These are phyloP conservation scores for Dendrobium chrysotoxum DNA, from an alignment of 106 monocot species.

Conservation along the genomic window DNA sequence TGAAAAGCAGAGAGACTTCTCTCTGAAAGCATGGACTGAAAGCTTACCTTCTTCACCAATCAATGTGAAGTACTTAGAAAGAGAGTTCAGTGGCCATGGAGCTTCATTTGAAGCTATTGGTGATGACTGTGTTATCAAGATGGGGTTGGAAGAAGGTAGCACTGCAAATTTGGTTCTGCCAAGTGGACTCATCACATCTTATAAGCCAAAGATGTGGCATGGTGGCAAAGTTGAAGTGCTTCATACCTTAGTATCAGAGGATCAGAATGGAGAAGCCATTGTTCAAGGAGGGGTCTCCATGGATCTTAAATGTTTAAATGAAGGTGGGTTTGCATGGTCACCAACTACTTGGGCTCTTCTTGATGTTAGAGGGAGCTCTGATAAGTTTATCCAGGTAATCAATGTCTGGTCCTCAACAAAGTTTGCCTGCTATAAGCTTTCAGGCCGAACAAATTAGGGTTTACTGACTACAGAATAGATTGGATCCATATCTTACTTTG, in stretches of 20 bases:
- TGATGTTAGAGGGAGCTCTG: conserved; percentile 49
- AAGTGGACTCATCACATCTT: conserved; percentile 65
- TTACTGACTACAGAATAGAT: too few species aligned
- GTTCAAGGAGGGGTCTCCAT: conserved; percentile 45
- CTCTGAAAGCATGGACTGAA: conserved; percentile 9
- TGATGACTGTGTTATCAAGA: conserved; percentile 54
- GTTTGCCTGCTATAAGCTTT: neutral
- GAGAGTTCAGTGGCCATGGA: conserved; percentile 66
- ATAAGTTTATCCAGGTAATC: conserved; percentile 48
- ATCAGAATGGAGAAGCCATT: conserved; percentile 18
- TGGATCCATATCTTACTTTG: too few species aligned
- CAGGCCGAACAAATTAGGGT: neutral
- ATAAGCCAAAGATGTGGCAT: conserved; percentile 81
- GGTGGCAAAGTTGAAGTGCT: conserved; percentile 52
- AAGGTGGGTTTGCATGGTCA: conserved; percentile 29
- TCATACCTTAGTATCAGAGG: conserved; percentile 47
- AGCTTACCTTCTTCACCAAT: conserved; percentile 22
- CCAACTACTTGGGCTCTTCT: conserved; percentile 54
- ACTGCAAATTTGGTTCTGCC: conserved; percentile 60
- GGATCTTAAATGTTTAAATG: conserved; percentile 26
- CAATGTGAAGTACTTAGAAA: conserved; percentile 48
- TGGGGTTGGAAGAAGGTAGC: conserved; percentile 43
- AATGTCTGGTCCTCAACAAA: neutral
- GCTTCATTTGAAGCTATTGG: conserved; percentile 54
- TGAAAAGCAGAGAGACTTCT: neutral